Conservation (phyloP, 768 basidiomycete species). For the Galerina marginata region DNA sequence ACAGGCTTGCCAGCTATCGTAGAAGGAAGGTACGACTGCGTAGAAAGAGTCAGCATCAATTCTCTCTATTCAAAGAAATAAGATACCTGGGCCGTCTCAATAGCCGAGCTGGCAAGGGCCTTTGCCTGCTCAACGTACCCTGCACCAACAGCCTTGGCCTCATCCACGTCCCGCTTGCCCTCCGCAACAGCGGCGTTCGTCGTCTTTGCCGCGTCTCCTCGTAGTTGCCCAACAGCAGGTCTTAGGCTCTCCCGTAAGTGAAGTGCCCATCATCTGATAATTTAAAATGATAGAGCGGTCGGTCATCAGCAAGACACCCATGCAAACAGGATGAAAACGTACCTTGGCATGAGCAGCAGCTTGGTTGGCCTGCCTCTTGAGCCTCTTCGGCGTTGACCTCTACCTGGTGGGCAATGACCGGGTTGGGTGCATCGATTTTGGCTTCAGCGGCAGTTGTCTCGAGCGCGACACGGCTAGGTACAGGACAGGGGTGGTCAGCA, state of each 20-base stretch:
- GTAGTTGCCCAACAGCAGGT: slow-evolving; percentile 44
- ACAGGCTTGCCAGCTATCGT: slow-evolving; percentile 29
- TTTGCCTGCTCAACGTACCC: slow-evolving; percentile 64
- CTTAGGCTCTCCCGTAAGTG: slow-evolving; percentile 37
- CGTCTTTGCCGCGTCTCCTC: slow-evolving; percentile 40
- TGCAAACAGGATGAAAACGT: slow-evolving; percentile 10
- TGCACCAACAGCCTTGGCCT: slow-evolving; percentile 48
- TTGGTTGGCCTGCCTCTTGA: slow-evolving; percentile 46
- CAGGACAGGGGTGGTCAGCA: background rate
- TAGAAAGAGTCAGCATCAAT: background rate
- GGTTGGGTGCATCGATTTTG: slow-evolving; percentile 51
- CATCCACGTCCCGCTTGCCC: slow-evolving; percentile 56
- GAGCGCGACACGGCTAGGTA: slow-evolving; percentile 37
- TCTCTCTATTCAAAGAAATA: background rate
- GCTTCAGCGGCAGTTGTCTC: slow-evolving; percentile 64
- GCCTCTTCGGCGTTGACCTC: slow-evolving; percentile 16
- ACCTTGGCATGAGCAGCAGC: slow-evolving; percentile 62
- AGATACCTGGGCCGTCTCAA: slow-evolving; percentile 32
- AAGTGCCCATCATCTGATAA: slow-evolving; percentile 36
- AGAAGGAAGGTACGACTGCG: slow-evolving; percentile 33
- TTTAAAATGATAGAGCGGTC: background rate
- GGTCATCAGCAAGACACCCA: background rate
- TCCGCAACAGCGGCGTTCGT: slow-evolving; percentile 60
- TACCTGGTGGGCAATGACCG: slow-evolving; percentile 35
- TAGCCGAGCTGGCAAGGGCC: slow-evolving; percentile 38